Base-by-base conservation (phyloP, 179 eudicot species). In the Drosera spatulata region DNA sequence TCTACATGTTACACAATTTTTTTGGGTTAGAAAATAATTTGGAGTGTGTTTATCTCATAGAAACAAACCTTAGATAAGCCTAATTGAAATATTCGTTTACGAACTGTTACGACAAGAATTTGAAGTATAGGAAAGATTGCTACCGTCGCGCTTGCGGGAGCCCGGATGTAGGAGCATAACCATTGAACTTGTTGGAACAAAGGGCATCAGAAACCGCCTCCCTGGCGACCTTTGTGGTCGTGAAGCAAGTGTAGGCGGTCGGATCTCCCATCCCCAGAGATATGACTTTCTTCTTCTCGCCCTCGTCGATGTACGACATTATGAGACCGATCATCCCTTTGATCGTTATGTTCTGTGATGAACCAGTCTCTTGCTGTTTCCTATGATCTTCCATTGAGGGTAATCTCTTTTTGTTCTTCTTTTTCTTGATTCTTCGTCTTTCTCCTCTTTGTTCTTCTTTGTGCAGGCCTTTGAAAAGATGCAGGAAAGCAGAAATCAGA, bases 211-310 rank as follows among this genome's bases (percentile, higher is more conserved):
- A 63, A 0, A 90, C 94, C 43, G 97, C 86, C 8, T 85, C 75
- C 47, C 73, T 57, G 22, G 81, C 81, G 3, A 60, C 69, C 33
- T 67, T 41, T 10, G 77, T 63, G 4, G 99, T 80, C 3, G 68
- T 76, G 45, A 86, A 94, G 66, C 99, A 94, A 0, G 91, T 72
- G 65, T 81, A 77, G 1, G 80, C 82, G 0, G 99, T 74, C 3
- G 99, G 99, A 69, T 94, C 99, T 0, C 99, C 99, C 77, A 89
- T 85, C 0, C 97, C 99, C 9, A 94, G 61, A 3, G 96, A 85
- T 50, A 91, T 85, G 1, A 80, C 80, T 9, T 63, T 69, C 46
- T 63, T 66, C 3, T 69, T 60, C 5, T 55, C 38, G 5, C 70
- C 71, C 2, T 61, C 53, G 1, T 22, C 72, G 56, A 82, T 73